These are phyloP conservation scores for Raffaelea deltoideospora DNA, from an alignment of 2,329 filamentous ascomycete species.

Conservation along the genomic window DNA sequence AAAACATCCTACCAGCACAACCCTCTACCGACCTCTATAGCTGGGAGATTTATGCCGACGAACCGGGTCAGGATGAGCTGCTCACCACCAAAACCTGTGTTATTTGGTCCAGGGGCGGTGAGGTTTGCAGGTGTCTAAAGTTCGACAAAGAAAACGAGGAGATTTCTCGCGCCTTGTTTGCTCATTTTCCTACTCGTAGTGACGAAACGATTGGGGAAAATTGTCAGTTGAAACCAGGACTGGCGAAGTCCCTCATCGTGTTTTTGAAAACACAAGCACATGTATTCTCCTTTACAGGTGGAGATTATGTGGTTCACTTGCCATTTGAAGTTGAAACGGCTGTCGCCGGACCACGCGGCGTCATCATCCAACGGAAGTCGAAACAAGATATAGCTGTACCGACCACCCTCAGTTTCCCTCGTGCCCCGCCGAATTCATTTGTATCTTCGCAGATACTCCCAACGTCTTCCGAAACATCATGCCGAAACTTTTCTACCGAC, in stretches of 20 bases:
- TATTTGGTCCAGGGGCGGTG: slow-evolving; percentile 75
- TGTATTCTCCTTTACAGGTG: slow-evolving; percentile 78
- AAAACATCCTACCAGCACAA: slow-evolving; percentile 58
- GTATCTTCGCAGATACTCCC: slow-evolving; percentile 51
- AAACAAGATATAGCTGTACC: slow-evolving; percentile 32
- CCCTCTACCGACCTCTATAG: slow-evolving; percentile 51
- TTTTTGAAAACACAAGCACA: slow-evolving; percentile 88
- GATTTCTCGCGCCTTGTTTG: slow-evolving; percentile 73
- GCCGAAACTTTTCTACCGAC: slow-evolving; percentile 41
- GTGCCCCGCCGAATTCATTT: slow-evolving; percentile 71
- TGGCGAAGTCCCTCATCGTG: slow-evolving; percentile 65
- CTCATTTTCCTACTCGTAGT: slow-evolving; percentile 64
- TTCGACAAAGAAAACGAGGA: slow-evolving; percentile 78
- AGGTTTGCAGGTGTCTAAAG: slow-evolving; percentile 73
- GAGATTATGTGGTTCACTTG: slow-evolving; percentile 79
- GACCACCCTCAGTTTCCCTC: slow-evolving; percentile 39
- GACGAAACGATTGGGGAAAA: too few species aligned
- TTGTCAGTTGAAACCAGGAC: too few species aligned
- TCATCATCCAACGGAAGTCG: slow-evolving; percentile 73
- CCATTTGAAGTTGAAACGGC: slow-evolving; percentile 88
- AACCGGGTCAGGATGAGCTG: slow-evolving; percentile 58
- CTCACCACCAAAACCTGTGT: slow-evolving; percentile 61
- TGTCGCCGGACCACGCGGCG: slow-evolving; percentile 65
- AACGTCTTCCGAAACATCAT: slow-evolving; percentile 30
- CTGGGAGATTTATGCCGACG: slow-evolving; percentile 51